These are phyloP conservation scores for Trichophyton simii DNA, from an alignment of 2,329 filamentous ascomycete genomes.

Conservation along the genomic window DNA sequence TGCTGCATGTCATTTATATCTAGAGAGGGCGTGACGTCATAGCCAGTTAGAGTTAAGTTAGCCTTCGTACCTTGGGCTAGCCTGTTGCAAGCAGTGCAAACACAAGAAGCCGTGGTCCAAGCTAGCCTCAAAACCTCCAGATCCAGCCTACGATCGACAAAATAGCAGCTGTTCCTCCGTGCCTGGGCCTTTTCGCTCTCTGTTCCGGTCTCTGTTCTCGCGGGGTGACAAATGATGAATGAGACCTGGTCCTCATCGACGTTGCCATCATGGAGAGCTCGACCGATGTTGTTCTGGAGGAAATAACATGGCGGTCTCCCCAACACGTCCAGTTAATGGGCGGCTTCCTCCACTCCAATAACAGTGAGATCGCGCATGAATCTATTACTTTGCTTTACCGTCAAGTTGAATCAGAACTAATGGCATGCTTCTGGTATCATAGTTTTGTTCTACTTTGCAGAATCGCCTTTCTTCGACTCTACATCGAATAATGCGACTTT, in stretches of 20 bases:
- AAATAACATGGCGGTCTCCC: slow-evolving; percentile 35
- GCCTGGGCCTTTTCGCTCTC: not conserved
- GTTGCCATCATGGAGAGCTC: slow-evolving; percentile 8
- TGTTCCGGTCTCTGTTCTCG: not conserved
- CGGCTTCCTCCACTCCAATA: slow-evolving; percentile 34
- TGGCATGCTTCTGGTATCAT: not conserved
- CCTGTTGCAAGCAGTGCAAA: slow-evolving; percentile 10
- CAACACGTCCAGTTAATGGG: slow-evolving; percentile 36
- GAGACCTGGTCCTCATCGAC: not conserved
- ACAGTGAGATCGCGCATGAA: slow-evolving; percentile 22
- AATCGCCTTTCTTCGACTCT: slow-evolving; percentile 51
- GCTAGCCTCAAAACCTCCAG: not conserved
- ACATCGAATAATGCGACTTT: slow-evolving; percentile 49
- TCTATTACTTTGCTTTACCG: not conserved
- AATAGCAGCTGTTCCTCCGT: not conserved
- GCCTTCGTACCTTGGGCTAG: too few relatives aligned
- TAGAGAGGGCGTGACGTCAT: slow-evolving; percentile 7
- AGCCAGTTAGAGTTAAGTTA: too few relatives aligned
- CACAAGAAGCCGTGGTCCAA: not conserved
- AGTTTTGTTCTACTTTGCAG: slow-evolving; percentile 51
- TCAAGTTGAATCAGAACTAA: not conserved
- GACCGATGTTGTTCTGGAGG: slow-evolving; percentile 24
- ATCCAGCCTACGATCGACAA: not conserved
- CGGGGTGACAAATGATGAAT: not conserved
- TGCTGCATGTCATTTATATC: not conserved